A percentile compares a stretch with the other conserved stretches of the same genome.
phyloP scores from a whole-genome alignment of 805 yeast species.

The Clavispora vitiphila region DNA sequence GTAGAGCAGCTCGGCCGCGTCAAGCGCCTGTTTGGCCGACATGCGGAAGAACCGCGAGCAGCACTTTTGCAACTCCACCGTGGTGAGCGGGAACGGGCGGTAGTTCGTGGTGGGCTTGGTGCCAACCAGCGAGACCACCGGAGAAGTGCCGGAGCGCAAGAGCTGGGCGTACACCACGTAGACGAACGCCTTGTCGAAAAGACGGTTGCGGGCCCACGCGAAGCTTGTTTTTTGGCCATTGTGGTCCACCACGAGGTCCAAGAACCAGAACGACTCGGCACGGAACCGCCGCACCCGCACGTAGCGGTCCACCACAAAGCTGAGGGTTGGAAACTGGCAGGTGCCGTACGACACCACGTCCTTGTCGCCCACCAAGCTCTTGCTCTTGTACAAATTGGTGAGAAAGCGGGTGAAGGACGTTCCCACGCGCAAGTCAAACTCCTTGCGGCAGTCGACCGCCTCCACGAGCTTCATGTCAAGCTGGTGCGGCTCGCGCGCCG shows the following conservation, averaged over 20 bases:
- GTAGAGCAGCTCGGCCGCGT: conserved; percentile 78
- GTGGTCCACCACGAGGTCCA: conserved; percentile 50
- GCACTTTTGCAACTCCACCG: conserved; percentile 86
- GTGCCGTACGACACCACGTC: conserved; percentile 73
- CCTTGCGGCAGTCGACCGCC: conserved; percentile 84
- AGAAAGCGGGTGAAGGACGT: conserved; percentile 80
- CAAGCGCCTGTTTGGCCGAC: conserved; percentile 74
- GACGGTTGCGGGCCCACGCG: conserved; percentile 66
- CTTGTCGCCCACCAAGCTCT: conserved; percentile 26
- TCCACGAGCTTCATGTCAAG: conserved; percentile 67
- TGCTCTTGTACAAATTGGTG: conserved; percentile 46
- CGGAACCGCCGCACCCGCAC: conserved; percentile 65
- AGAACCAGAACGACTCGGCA: conserved; percentile 77
- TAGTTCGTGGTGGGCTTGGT: conserved; percentile 67
- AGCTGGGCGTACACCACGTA: conserved; percentile 56
- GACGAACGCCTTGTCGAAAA: conserved; percentile 70
- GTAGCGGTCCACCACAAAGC: conserved; percentile 91
- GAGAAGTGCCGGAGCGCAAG: conserved; percentile 51
- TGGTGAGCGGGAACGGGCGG: conserved; percentile 87
- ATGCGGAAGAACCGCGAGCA: conserved; percentile 71
- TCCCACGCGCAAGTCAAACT: conserved; percentile 86
- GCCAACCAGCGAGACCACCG: conserved; percentile 45
- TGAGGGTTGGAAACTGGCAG: conserved; percentile 96
- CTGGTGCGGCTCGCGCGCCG: conserved; percentile 63
- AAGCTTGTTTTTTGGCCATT: conserved; percentile 39